Base-by-base conservation (phyloP, 768 basidiomycete genomes). In the Solioccasus polychromus region DNA sequence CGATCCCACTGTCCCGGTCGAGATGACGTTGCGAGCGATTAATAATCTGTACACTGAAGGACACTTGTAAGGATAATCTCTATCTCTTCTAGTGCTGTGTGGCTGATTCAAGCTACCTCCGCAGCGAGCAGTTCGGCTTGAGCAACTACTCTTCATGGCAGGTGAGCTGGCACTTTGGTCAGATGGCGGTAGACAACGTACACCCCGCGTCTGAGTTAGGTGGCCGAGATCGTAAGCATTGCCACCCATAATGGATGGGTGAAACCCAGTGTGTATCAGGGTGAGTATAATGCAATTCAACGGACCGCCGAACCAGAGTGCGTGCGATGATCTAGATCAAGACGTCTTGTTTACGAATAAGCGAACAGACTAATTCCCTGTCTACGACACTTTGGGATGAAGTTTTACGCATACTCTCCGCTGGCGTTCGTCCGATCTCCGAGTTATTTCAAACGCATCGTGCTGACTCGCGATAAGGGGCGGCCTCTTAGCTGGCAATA, bases 1-100 rank as follows among this genome's bases (percentile, higher is more conserved):
- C 0, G 73, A 77, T 54, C 68, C 71, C 34, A 67, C 62, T 8
- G 71, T 68, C 8, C 70, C 72, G 1, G 77, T 73, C 52, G 70
- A 71, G 35, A 71, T 67, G 10, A 79, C 76, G 0, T 48, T 79
- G 20, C 68, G 64, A 47, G 71, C 67, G 2, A 66, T 76, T 44
- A 62, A 81, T 55, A 65, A 74, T 9, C 54, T 77, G 19, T 65
- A 79, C 67, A 67, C 72, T 43, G 73, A 76, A 54, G 77, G 80
- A 4, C 68, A 74, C 53, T 79, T 81, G 57, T 75, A 64, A 47
- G 72, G n/a, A n/a, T n/a, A n/a, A n/a, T n/a, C 59, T 4, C 18
- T 35, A 31, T 48, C 19, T 25, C 15, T 14, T 37, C 6, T 34
- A 24, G 22, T 25, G 22, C 12, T 31, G n/a, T n/a, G 23, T 19